These are phyloP conservation scores for Paraleonurus japonicus DNA, from an alignment of 257 asterid genomes.

Conservation along the genomic window DNA sequence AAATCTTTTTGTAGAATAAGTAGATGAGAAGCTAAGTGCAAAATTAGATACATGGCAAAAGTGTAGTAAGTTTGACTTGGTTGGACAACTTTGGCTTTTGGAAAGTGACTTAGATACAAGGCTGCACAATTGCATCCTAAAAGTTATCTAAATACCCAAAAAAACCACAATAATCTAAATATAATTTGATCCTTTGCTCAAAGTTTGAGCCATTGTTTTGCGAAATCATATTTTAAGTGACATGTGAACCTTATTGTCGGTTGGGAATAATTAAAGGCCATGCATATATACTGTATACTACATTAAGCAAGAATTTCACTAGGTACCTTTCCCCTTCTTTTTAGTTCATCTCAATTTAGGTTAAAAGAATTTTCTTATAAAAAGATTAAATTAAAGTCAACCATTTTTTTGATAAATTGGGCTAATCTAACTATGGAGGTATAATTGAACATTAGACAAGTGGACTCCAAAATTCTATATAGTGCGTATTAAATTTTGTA, in stretches of 20 bases:
- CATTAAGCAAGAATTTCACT: not conserved
- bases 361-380: not conserved
- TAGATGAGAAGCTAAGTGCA: conserved; percentile 30
- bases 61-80: conserved; percentile 45
- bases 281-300: not conserved
- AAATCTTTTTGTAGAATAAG: conserved; percentile 24
- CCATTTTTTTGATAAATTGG: not conserved
- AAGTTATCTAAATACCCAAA: conserved; percentile 14
- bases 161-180: conserved; percentile 15
- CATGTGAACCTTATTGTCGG: conserved; percentile 29
- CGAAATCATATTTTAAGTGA: not conserved
- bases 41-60: conserved; percentile 15
- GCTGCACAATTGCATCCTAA: conserved; percentile 30
- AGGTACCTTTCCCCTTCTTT: not conserved
- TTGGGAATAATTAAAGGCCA: not conserved
- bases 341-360: not conserved
- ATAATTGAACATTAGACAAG: not conserved
- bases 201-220: conserved; percentile 44
- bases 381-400: not conserved
- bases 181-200: conserved; percentile 59
- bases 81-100: conserved; percentile 50
- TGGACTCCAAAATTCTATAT: not conserved
- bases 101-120: conserved; percentile 36
- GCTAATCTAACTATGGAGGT: not conserved
- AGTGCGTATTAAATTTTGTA: conserved; percentile 17